Percentiles rank a stretch among this genome's conserved stretches.
These are phyloP conservation scores for Ceratobasidium sp. DNA, from an alignment of 1,284 basidiomycete genomes.

Conservation along the genomic window DNA sequence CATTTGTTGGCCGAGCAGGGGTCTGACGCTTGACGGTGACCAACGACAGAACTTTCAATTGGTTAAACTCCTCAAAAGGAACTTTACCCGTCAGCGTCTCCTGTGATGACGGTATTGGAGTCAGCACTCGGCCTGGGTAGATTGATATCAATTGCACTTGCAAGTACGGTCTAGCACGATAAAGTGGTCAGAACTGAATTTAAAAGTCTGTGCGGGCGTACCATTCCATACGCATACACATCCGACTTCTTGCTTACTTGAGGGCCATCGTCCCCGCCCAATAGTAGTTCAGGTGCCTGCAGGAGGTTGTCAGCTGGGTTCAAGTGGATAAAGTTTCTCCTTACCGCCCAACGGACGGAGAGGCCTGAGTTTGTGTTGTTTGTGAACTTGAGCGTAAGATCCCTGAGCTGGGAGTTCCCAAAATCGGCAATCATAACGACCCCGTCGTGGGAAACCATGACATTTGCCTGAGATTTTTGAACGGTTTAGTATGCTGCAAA, in stretches of 20 bases:
- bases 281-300: constrained; percentile 2
- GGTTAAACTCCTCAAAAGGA: neutral
- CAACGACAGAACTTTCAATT: too few species aligned
- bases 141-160: too few species aligned
- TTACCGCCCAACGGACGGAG: constrained; percentile 1
- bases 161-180: too few species aligned
- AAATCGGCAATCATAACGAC: neutral
- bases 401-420: neutral
- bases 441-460: neutral
- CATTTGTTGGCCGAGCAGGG: too few species aligned
- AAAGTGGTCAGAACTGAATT: too few species aligned
- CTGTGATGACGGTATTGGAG: neutral
- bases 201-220: too few species aligned
- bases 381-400: neutral
- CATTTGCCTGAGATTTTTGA: neutral
- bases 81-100: neutral
- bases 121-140: too few species aligned
- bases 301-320: neutral
- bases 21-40: too few species aligned
- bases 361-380: neutral
- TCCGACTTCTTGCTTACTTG: neutral
- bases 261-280: neutral
- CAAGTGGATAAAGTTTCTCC: neutral
- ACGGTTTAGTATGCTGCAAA: too few species aligned
- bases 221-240: constrained; percentile 17